phyloP scores from a whole-genome alignment of 805 yeast species.

The Pichia insulana region DNA sequence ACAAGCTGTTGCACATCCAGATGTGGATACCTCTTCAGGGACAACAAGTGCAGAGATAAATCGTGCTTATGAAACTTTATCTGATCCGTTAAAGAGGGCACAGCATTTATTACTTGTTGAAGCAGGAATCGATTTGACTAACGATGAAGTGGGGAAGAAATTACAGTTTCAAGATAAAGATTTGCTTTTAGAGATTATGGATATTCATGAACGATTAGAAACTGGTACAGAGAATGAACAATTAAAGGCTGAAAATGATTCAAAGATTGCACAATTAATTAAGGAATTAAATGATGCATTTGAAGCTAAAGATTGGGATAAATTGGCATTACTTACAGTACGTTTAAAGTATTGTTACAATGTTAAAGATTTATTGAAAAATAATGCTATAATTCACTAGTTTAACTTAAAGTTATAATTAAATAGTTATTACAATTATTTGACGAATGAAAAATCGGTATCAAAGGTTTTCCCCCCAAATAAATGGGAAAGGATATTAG shows the following conservation, averaged over 20 bases:
- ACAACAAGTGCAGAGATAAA: conserved; percentile 54
- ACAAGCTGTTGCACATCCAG: conserved; percentile 81
- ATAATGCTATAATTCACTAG: conserved; percentile 56
- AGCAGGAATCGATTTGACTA: conserved; percentile 44
- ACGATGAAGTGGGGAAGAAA: conserved; percentile 45
- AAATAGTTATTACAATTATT: too few relatives aligned
- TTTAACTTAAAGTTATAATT: conserved; percentile 3
- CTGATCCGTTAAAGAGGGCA: conserved; percentile 63
- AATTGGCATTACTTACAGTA: conserved; percentile 58
- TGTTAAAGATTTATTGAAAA: conserved; percentile 62
- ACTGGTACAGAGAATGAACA: conserved; percentile 51
- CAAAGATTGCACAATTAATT: conserved; percentile 42
- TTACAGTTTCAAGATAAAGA: conserved; percentile 35
- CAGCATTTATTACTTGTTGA: conserved; percentile 43
- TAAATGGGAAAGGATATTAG: too few relatives aligned
- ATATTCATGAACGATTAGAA: conserved; percentile 76
- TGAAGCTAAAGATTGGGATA: conserved; percentile 38
- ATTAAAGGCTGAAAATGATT: conserved; percentile 47
- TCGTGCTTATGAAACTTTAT: conserved; percentile 65
- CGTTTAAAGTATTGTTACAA: conserved; percentile 79
- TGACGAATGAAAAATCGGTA: too few relatives aligned
- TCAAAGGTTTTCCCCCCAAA: too few relatives aligned
- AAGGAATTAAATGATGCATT: conserved; percentile 39
- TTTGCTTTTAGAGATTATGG: conserved; percentile 68
- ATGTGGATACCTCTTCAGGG: conserved; percentile 32